These are phyloP conservation scores for Castanea crenata DNA, from an alignment of 306 rosid species.

Conservation along the genomic window DNA sequence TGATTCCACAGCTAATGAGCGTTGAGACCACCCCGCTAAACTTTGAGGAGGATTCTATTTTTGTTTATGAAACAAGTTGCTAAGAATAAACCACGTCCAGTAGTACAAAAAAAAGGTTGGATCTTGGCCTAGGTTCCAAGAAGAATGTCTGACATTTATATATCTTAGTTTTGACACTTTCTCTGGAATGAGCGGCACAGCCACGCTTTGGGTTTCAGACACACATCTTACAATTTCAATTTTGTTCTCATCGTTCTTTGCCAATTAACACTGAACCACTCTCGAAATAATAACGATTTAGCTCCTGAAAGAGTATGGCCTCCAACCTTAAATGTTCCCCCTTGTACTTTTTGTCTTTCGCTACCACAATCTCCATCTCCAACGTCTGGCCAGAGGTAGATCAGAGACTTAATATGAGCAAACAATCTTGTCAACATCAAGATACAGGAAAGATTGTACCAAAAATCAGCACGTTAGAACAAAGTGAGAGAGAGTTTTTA, in stretches of 20 bases:
- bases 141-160: neutral
- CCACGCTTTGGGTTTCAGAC: neutral
- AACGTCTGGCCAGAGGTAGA: neutral
- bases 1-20: neutral
- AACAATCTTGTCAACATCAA: neutral
- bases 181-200: neutral
- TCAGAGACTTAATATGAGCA: neutral
- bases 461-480: too few relatives aligned
- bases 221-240: neutral
- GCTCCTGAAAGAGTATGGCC: neutral
- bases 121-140: neutral
- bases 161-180: neutral
- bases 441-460: too few relatives aligned
- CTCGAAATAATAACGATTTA: neutral
- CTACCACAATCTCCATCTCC: neutral
- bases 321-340: neutral
- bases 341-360: neutral
- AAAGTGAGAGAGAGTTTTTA: too few relatives aligned
- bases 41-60: neutral
- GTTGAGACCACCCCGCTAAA: neutral
- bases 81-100: neutral
- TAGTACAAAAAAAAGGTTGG: too few relatives aligned
- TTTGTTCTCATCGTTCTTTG: neutral
- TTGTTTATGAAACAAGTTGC: neutral
- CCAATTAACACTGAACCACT: constrained; percentile 20